Conservation (phyloP, 768 basidiomycete genomes). For the Lentinula sp. region DNA sequence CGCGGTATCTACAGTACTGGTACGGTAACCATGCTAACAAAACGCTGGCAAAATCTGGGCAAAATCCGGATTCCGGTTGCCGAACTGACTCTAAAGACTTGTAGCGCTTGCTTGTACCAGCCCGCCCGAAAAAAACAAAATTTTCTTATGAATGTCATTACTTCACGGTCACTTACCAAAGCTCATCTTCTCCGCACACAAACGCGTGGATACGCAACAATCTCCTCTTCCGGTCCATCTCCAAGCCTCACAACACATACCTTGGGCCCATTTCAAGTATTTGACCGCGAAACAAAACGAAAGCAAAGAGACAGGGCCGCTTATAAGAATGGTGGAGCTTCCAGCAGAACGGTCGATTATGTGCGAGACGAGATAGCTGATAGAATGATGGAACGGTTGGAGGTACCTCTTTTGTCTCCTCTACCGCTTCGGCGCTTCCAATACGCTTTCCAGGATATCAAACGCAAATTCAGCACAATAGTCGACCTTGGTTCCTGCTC, state of each 20-base stretch:
- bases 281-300: slow-evolving; percentile 76
- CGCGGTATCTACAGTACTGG: too few species aligned
- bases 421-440: slow-evolving; percentile 3
- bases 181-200: neutral
- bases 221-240: slow-evolving; percentile 36
- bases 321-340: slow-evolving; percentile 42
- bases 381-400: slow-evolving; percentile 82
- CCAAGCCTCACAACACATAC: slow-evolving; percentile 30
- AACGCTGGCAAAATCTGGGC: too few species aligned
- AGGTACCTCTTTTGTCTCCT: slow-evolving; percentile 40
- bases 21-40: too few species aligned
- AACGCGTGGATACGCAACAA: slow-evolving; percentile 40
- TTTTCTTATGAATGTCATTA: neutral
- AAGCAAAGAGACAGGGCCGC: slow-evolving; percentile 76
- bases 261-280: slow-evolving; percentile 72
- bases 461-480: slow-evolving; percentile 70
- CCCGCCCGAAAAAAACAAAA: too few species aligned
- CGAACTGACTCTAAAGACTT: too few species aligned
- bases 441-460: slow-evolving; percentile 68
- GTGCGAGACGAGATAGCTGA: slow-evolving; percentile 88
- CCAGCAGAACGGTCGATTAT: slow-evolving; percentile 84
- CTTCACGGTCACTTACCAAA: neutral
- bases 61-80: too few species aligned
- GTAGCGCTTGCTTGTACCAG: too few species aligned
- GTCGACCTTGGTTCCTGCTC: slow-evolving; percentile 89